These are phyloP conservation scores for Zygosaccharomyces rouxii DNA, from an alignment of 805 yeast species.

Conservation along the genomic window DNA sequence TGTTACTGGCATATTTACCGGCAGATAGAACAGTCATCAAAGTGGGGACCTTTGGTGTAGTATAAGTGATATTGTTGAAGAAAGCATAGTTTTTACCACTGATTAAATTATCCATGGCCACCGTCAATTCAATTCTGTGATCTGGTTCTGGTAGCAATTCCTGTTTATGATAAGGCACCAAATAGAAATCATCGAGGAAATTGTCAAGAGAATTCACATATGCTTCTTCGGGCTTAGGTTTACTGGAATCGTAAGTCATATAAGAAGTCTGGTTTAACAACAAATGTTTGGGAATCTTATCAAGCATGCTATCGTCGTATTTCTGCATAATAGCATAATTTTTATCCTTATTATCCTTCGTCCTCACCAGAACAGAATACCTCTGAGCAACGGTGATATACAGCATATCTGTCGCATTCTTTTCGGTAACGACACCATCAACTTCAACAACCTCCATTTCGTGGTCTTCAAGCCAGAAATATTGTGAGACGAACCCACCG, in stretches of 20 bases:
- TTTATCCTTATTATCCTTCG: slow-evolving; percentile 56
- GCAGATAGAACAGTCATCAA: slow-evolving; percentile 73
- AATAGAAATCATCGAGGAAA: slow-evolving; percentile 71
- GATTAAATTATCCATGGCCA: slow-evolving; percentile 76
- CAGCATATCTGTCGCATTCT: slow-evolving; percentile 60
- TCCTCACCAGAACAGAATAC: slow-evolving; percentile 70
- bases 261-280: slow-evolving; percentile 69
- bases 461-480: slow-evolving; percentile 85
- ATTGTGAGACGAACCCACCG: slow-evolving; percentile 92
- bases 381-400: slow-evolving; percentile 92
- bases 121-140: slow-evolving; percentile 61
- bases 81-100: slow-evolving; percentile 95
- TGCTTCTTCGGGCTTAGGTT: slow-evolving; percentile 37
- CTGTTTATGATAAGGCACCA: slow-evolving; percentile 58
- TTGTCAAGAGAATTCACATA: slow-evolving; percentile 46
- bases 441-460: slow-evolving; percentile 81
- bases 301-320: slow-evolving; percentile 81
- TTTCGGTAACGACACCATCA: slow-evolving; percentile 85
- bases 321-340: slow-evolving; percentile 82
- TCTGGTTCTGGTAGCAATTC: slow-evolving; percentile 64
- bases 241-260: slow-evolving; percentile 53
- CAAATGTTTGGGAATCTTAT: slow-evolving; percentile 60
- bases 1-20: slow-evolving; percentile 53
- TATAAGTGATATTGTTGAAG: slow-evolving; percentile 81
- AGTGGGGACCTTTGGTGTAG: slow-evolving; percentile 80